Evolutionary conservation across 768 basidiomycete genomes (phyloP), one percentile per base, ranked within the genome.

Genomic region (Neoboletus subvelutipes): DNA sequence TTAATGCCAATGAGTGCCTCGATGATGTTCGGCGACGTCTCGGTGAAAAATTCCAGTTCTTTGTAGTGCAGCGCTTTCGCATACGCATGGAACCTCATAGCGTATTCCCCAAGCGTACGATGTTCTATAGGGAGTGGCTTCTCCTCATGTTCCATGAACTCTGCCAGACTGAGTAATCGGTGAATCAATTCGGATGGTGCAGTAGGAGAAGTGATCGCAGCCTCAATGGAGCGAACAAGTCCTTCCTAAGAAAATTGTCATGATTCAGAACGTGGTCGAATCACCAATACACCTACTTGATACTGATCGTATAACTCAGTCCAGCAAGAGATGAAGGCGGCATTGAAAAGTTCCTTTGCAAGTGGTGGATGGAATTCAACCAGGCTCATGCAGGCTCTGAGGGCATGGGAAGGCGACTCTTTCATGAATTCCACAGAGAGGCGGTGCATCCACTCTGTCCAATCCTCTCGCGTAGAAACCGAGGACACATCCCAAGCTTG

Each of bases 61-160:
- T 98, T 98, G 78, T 98, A 99, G 71, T 99, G 97, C 28, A 99
- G 80, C 0, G 96, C 95, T 70, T 98, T 98, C 4, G 97, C 97
- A 63, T 94, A 98, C 0, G 95, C 95, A 71, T 92, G 88, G 71
- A 90, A 94, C 61, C 88, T 89, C 77, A 92, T 83, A 0, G 97
- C 94, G 67, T 95, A 94, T 66, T 94, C 92, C 37, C 96, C 97
- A 15, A 98, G 83, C 13, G 91, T 92, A 50, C 92, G 84, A 64
- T 94, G 88, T 64, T 97, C 94, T 58, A 98, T 97, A 2, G 94
- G 94, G 1, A 98, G 78, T 1, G 91, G 83, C 67, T 96, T 96
- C 67, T 98, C 97, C 73, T 98, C 95, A 64, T 98, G 96, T 71
- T 98, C 97, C 92, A 98, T 96, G 71, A 98, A 98, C 70, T 99